A percentile compares a stretch with the other conserved stretches of the same genome.
Evolutionary conservation across 2,329 filamentous ascomycete species (phyloP).

Genomic region (Fonsecaea nubica): DNA sequence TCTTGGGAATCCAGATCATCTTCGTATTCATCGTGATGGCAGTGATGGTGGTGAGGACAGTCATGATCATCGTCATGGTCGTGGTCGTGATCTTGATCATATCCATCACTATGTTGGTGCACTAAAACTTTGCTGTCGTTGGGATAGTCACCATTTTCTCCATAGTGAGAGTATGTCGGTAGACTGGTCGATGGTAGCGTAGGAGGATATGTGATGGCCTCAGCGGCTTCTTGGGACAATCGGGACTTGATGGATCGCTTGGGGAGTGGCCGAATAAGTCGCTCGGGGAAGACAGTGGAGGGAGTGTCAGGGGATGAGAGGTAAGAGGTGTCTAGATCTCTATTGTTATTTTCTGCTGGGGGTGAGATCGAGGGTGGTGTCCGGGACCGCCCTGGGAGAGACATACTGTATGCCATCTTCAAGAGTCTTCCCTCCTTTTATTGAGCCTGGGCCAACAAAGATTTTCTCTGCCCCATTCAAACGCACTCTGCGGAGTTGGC

Average conservation of each 20-base stretch:
- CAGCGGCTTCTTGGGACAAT: slow-evolving; percentile 82
- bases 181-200: slow-evolving; percentile 73
- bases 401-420: slow-evolving; percentile 38
- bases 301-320: slow-evolving; percentile 69
- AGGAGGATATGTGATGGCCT: slow-evolving; percentile 81
- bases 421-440: slow-evolving; percentile 27
- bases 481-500: slow-evolving; percentile 2
- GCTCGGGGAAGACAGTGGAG: slow-evolving; percentile 82
- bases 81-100: slow-evolving; percentile 39
- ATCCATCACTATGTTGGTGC: slow-evolving; percentile 52
- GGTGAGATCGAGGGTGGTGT: neutral
- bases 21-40: slow-evolving; percentile 48
- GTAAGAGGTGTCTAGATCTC: slow-evolving; percentile 54
- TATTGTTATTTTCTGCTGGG: slow-evolving; percentile 27
- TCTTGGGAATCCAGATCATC: slow-evolving; percentile 58
- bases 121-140: slow-evolving; percentile 55
- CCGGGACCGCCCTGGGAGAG: slow-evolving; percentile 3
- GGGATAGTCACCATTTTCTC: slow-evolving; percentile 62
- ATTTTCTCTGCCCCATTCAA: slow-evolving; percentile 27
- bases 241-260: slow-evolving; percentile 86
- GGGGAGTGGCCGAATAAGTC: slow-evolving; percentile 90
- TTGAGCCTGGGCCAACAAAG: slow-evolving; percentile 15
- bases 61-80: slow-evolving; percentile 37
- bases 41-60: slow-evolving; percentile 40
- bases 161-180: slow-evolving; percentile 75